Conservation (phyloP, 2,329 filamentous ascomycete species). For the Verticillium dahliae region DNA sequence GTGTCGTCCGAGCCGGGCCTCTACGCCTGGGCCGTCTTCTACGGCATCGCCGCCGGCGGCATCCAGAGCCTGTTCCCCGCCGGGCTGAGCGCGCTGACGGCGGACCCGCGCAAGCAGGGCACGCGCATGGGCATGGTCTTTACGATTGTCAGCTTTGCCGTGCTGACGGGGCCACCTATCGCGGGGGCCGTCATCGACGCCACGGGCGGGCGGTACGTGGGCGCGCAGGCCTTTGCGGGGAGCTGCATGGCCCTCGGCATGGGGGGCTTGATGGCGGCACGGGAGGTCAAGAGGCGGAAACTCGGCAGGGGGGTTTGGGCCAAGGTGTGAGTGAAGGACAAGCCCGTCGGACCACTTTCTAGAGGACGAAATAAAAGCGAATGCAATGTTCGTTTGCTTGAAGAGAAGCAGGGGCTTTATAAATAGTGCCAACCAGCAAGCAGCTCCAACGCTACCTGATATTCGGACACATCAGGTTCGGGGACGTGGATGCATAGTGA, state of each 20-base stretch:
- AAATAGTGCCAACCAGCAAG: too few relatives aligned
- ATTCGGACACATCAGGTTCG: too few relatives aligned
- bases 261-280: constrained; percentile 29
- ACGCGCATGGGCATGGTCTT: constrained; percentile 54
- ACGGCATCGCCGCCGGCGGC: constrained; percentile 57
- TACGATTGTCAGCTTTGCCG: constrained; percentile 46
- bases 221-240: constrained; percentile 43
- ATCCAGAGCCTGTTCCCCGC: constrained; percentile 64
- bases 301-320: constrained; percentile 28
- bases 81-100: constrained; percentile 47
- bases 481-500: too few relatives aligned
- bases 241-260: constrained; percentile 32
- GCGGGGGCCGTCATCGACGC: constrained; percentile 41
- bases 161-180: constrained; percentile 45
- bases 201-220: constrained; percentile 32
- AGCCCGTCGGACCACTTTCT: too few relatives aligned
- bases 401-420: too few relatives aligned
- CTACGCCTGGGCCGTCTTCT: constrained; percentile 57
- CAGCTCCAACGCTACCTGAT: too few relatives aligned
- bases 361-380: background rate
- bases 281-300: constrained; percentile 29
- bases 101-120: constrained; percentile 43
- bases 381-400: background rate
- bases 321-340: constrained; percentile 23
- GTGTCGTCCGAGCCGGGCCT: constrained; percentile 42